Evolutionary conservation across 768 basidiomycete species (phyloP).

Genomic region (Rhodotorula kratochvilovae): DNA sequence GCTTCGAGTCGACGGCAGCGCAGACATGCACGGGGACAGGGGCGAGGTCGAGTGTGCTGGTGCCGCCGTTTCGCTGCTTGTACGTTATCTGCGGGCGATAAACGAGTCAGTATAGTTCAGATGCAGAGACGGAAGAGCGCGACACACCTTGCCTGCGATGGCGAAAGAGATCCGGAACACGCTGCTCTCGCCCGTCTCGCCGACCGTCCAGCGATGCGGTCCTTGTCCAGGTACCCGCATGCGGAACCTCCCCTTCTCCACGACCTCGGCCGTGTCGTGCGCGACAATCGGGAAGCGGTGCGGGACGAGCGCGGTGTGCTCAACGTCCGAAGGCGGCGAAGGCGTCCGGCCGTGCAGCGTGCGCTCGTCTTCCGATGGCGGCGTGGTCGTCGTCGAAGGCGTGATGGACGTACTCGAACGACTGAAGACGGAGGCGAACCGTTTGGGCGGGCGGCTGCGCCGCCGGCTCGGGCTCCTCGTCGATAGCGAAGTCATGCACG

Average conservation of each 20-base stretch:
- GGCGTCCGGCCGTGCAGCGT: slow-evolving; percentile 6
- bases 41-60: background rate
- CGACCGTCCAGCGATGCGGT: slow-evolving; percentile 1
- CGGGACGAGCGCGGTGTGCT: background rate
- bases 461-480: background rate
- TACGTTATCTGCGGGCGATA: background rate
- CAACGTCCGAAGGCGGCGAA: slow-evolving; percentile 5
- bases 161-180: slow-evolving; percentile 2
- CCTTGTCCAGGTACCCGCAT: background rate
- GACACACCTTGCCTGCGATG: slow-evolving; percentile 12
- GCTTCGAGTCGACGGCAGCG: background rate
- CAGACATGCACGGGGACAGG: background rate
- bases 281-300: background rate
- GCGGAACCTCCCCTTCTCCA: background rate
- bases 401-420: background rate
- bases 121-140: too few species aligned
- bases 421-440: background rate
- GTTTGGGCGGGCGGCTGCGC: background rate
- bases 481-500: background rate
- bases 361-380: slow-evolving; percentile 6
- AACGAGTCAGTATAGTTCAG: background rate
- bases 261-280: background rate
- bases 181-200: slow-evolving; percentile 18
- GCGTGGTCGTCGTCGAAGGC: slow-evolving; percentile 1
- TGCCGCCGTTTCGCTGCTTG: slow-evolving; percentile 5